Evolutionary conservation across 2,329 filamentous ascomycete species (phyloP).

Genomic region (Phialemonium atrogriseum): DNA sequence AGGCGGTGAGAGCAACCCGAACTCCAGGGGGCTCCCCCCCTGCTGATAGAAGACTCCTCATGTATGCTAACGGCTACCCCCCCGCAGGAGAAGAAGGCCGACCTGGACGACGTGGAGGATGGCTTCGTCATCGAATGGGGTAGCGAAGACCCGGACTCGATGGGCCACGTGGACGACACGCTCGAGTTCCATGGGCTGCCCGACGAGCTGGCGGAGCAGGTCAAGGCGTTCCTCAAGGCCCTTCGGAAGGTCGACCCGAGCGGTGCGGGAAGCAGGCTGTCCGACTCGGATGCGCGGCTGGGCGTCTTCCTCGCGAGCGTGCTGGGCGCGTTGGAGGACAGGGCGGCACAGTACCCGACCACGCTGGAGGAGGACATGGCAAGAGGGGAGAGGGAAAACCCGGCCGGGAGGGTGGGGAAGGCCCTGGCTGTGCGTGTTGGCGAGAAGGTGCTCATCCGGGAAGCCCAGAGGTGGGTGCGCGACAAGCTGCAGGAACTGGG

Average conservation of each 20-base stretch:
- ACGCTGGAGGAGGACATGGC: conserved; percentile 19
- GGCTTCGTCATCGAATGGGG: conserved; percentile 60
- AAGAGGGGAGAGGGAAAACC: conserved; percentile 5
- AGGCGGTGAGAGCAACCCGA: too few species aligned
- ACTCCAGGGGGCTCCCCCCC: too few species aligned
- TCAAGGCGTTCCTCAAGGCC: conserved; percentile 40
- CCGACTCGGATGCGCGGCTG: conserved; percentile 42
- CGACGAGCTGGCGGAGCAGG: conserved; percentile 41
- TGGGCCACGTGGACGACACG: conserved; percentile 27
- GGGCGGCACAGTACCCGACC: conserved; percentile 19
- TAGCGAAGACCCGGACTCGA: conserved; percentile 39
- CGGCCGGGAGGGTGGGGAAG: conserved; percentile 13
- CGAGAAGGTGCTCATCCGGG: conserved; percentile 23
- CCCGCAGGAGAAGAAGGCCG: conserved; percentile 33
- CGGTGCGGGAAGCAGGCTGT: conserved; percentile 25
- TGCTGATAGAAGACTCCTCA: too few species aligned
- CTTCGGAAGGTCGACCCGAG: conserved; percentile 33
- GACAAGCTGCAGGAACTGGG: conserved; percentile 9
- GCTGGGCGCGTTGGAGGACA: conserved; percentile 15
- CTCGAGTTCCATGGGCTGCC: conserved; percentile 34
- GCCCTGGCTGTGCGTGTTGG: conserved; percentile 25
- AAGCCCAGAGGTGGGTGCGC: conserved; percentile 16
- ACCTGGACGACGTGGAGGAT: conserved; percentile 64
- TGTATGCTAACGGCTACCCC: too few species aligned
- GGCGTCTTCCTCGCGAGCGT: conserved; percentile 34